Evolutionary conservation across 2,329 filamentous ascomycete genomes (phyloP), one percentile per base, ranked within the genome.

Genomic region (Trichoderma sp.): DNA sequence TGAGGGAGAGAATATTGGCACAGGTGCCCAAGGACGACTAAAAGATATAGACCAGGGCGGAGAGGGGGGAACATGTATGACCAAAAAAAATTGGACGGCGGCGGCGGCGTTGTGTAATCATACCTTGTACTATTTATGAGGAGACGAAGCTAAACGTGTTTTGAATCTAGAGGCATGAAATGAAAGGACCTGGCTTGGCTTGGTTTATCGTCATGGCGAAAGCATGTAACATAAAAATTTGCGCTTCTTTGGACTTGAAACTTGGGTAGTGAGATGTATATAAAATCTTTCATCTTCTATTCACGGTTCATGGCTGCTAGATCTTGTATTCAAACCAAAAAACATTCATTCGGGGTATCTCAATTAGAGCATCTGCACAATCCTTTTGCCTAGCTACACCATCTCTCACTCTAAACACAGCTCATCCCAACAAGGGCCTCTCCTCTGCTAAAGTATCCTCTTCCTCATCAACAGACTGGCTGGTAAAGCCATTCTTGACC

Each of bases 1-100:
- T 93, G 61, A 89, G 90, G 78, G 92, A 97, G 76, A 90, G 91
- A 81, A 91, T 97, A 80, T 82, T 97, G 77, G 73, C 78, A 30
- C 77, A 77, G 67, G 70, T 82, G 71, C 71, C 74, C 17, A 75
- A 76, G 65, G 73, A 73, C 28, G 28, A 71, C 47, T 70, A 15
- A 64, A 36, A 55, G 8, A 30, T 28, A 59, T 69, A 65, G 61
- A 61, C 23, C 23, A 47, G 7, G n/a, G 39, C 7, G 28, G 28
- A 17, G 32, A 32, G 23, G 28, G 39, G 30, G 28, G 13, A 36
- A 39, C 17, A 43, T 23, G 17, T 17, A 59, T 13, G n/a, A 55
- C 36, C 36, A 62, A 58, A 69, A 58, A 69, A 61, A 55, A 32
- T n/a, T 34, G 15, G 55, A 26, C 23, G 39, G 62, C 57, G 53